phyloP scores from a whole-genome alignment of 768 basidiomycete species.

The Boletus sp. region DNA sequence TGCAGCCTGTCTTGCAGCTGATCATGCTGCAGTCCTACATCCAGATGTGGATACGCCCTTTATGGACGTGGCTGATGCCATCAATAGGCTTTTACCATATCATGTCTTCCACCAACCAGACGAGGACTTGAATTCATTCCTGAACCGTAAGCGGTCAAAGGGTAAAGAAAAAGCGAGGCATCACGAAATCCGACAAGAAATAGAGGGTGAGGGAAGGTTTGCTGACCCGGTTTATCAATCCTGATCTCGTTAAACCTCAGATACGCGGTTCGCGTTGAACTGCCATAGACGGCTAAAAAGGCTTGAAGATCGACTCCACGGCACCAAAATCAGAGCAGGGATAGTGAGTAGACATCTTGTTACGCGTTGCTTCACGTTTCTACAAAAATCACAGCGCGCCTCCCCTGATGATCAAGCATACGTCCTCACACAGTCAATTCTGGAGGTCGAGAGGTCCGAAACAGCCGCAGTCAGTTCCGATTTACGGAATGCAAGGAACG shows the following conservation, averaged over 20 bases:
- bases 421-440: slow-evolving; percentile 56
- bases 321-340: slow-evolving; percentile 50
- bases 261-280: slow-evolving; percentile 67
- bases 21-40: slow-evolving; percentile 58
- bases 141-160: slow-evolving; percentile 37
- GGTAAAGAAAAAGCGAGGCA: slow-evolving; percentile 61
- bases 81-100: slow-evolving; percentile 75
- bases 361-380: neutral
- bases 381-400: slow-evolving; percentile 43
- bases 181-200: slow-evolving; percentile 46
- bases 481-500: slow-evolving; percentile 58
- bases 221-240: neutral
- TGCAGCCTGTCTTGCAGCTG: slow-evolving; percentile 52
- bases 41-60: slow-evolving; percentile 76
- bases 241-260: slow-evolving; percentile 36
- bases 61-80: slow-evolving; percentile 54
- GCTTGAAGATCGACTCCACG: slow-evolving; percentile 59
- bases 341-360: slow-evolving; percentile 43
- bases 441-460: slow-evolving; percentile 68
- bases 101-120: slow-evolving; percentile 76
- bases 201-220: slow-evolving; percentile 44
- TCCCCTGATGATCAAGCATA: slow-evolving; percentile 65
- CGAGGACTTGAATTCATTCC: slow-evolving; percentile 52
- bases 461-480: slow-evolving; percentile 55
- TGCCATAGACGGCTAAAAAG: slow-evolving; percentile 58